Conservation (phyloP, 306 rosid genomes). For the Calophaca sinica region DNA sequence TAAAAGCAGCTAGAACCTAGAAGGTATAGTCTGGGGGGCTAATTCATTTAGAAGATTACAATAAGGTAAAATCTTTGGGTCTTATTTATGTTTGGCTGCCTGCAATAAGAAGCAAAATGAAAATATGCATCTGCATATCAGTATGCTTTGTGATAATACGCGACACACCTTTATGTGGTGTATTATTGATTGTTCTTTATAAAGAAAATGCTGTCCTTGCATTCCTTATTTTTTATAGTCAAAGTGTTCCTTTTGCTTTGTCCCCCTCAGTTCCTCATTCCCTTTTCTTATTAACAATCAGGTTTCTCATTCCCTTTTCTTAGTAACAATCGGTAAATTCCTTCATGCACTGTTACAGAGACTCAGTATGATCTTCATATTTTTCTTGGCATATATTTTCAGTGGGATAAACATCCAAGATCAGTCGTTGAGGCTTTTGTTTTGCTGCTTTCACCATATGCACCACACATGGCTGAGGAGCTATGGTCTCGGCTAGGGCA, state of each 20-base stretch:
- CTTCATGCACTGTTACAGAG: background rate
- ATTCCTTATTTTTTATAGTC: constrained; percentile 16
- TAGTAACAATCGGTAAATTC: constrained; percentile 22
- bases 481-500: constrained; percentile 96
- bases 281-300: constrained; percentile 4
- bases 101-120: constrained; percentile 13
- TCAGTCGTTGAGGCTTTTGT: constrained; percentile 78
- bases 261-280: background rate
- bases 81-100: constrained; percentile 28
- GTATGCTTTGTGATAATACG: background rate
- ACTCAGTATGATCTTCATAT: constrained; percentile 10
- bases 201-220: background rate
- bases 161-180: background rate
- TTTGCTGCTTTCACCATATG: constrained; percentile 91
- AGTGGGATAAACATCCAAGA: constrained; percentile 94
- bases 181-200: background rate
- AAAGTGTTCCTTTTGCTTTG: constrained; percentile 25
- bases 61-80: background rate
- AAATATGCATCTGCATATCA: background rate
- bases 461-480: constrained; percentile 97
- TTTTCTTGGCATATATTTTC: constrained; percentile 48
- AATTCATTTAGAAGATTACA: constrained; percentile 4
- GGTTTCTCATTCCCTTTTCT: background rate
- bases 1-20: too few relatives aligned
- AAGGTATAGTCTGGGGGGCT: too few relatives aligned